A percentile compares a stretch with the other conserved stretches of the same genome.
phyloP scores from a whole-genome alignment of 2,329 filamentous ascomycete genomes.

The Chrysoporthe puriensis region DNA sequence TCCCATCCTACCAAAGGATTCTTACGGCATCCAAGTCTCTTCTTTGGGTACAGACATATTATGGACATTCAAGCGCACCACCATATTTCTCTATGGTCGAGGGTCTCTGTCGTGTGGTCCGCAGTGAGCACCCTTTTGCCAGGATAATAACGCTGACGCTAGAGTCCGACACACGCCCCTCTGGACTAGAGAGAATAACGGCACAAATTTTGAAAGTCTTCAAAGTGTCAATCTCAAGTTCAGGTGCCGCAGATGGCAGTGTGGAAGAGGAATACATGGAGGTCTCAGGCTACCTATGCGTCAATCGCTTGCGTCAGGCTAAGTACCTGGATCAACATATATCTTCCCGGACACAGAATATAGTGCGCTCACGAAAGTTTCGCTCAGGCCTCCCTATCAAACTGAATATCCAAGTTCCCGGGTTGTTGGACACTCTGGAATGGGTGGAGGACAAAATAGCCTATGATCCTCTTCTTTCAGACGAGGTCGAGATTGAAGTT shows the following conservation, averaged over 20 bases:
- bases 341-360: neutral
- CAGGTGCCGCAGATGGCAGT: neutral
- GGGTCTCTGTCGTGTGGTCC: constrained; percentile 5
- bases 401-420: neutral
- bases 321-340: constrained; percentile 6
- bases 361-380: neutral
- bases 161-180: neutral
- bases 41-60: neutral
- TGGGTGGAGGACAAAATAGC: neutral
- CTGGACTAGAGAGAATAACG: neutral
- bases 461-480: constrained; percentile 24
- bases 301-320: neutral
- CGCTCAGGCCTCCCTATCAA: neutral
- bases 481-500: constrained; percentile 32
- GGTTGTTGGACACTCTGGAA: constrained; percentile 24
- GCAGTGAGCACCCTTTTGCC: constrained; percentile 4
- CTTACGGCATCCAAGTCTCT: neutral
- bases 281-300: neutral
- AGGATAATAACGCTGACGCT: neutral
- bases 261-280: constrained; percentile 6
- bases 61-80: neutral
- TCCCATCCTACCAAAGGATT: neutral
- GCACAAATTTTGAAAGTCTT: neutral
- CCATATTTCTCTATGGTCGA: constrained; percentile 10
- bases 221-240: neutral